A percentile compares a stretch with the other conserved stretches of the same genome.
Evolutionary conservation across 495 filamentous ascomycete genomes (phyloP).

Genomic region (Daldinia childiae): DNA sequence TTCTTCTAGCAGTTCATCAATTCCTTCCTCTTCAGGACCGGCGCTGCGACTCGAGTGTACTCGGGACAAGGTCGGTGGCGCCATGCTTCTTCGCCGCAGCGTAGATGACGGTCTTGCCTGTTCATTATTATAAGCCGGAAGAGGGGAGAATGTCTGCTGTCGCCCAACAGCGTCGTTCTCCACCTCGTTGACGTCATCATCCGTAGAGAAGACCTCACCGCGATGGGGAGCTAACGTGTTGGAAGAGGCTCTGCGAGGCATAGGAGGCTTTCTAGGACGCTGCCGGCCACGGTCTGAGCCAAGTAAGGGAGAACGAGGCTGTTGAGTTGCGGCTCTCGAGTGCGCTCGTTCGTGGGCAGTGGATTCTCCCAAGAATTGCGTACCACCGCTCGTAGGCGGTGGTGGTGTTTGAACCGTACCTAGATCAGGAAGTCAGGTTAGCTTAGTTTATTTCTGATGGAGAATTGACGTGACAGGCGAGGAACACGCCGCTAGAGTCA

Average conservation of each 20-base stretch:
- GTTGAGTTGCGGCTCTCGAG: constrained; percentile 42
- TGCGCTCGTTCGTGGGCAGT: constrained; percentile 47
- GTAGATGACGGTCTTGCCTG: constrained; percentile 62
- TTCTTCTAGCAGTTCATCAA: constrained; percentile 48
- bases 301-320: constrained; percentile 60
- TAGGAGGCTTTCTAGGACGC: constrained; percentile 73
- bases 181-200: constrained; percentile 88
- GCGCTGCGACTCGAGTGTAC: constrained; percentile 61
- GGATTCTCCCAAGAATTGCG: constrained; percentile 45
- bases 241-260: constrained; percentile 77
- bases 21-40: constrained; percentile 59
- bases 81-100: constrained; percentile 71
- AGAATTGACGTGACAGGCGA: constrained; percentile 17
- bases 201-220: constrained; percentile 90
- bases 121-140: constrained; percentile 41
- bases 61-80: constrained; percentile 67
- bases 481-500: constrained; percentile 11
- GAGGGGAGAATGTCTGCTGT: constrained; percentile 39
- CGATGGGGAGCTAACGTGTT: constrained; percentile 76
- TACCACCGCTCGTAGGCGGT: constrained; percentile 26
- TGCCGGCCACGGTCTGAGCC: constrained; percentile 65
- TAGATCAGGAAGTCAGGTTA: constrained; percentile 40
- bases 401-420: constrained; percentile 51
- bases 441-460: constrained; percentile 15
- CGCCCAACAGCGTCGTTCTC: constrained; percentile 64